A percentile compares a stretch with the other conserved stretches of the same genome.
Evolutionary conservation across 805 yeast genomes (phyloP).

Genomic region (Yarrowia divulgata): DNA sequence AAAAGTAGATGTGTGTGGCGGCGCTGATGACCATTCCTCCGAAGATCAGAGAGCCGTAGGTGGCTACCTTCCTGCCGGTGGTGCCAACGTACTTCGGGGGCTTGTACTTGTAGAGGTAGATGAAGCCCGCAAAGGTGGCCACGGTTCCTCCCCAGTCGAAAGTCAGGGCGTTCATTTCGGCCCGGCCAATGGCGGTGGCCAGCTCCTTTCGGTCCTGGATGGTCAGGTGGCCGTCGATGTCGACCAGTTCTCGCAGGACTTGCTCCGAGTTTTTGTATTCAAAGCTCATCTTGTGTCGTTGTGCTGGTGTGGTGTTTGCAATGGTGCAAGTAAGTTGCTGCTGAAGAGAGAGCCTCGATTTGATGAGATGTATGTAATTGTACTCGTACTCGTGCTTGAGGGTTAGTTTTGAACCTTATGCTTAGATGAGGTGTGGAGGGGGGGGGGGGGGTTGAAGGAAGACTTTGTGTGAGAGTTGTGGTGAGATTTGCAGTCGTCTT

Average conservation of each 20-base stretch:
- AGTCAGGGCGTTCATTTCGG: constrained; percentile 30
- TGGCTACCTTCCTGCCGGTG: neutral
- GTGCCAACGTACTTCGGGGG: constrained; percentile 22
- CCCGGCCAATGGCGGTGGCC: constrained; percentile 22
- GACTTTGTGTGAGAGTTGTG: no score
- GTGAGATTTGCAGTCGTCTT: no score
- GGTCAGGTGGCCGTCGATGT: constrained; percentile 33
- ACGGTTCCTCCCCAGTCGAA: constrained; percentile 33
- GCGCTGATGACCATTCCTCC: constrained; percentile 19
- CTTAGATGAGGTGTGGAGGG: no score
- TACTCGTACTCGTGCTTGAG: no score
- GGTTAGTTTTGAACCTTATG: neutral
- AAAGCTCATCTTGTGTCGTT: constrained; percentile 15
- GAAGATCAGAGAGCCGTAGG: constrained; percentile 4
- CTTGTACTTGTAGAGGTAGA: constrained; percentile 31
- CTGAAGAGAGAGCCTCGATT: no score
- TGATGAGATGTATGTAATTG: no score
- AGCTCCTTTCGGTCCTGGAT: constrained; percentile 36
- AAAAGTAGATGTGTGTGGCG: constrained; percentile 6
- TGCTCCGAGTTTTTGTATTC: constrained; percentile 32
- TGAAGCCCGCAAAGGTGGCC: constrained; percentile 17
- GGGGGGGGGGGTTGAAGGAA: no score
- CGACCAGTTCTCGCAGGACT: constrained; percentile 8
- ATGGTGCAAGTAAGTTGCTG: neutral
- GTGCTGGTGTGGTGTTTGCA: neutral